phyloP scores from a whole-genome alignment of 2,329 filamentous ascomycete species.

The Sporothrix euskadiensis region DNA sequence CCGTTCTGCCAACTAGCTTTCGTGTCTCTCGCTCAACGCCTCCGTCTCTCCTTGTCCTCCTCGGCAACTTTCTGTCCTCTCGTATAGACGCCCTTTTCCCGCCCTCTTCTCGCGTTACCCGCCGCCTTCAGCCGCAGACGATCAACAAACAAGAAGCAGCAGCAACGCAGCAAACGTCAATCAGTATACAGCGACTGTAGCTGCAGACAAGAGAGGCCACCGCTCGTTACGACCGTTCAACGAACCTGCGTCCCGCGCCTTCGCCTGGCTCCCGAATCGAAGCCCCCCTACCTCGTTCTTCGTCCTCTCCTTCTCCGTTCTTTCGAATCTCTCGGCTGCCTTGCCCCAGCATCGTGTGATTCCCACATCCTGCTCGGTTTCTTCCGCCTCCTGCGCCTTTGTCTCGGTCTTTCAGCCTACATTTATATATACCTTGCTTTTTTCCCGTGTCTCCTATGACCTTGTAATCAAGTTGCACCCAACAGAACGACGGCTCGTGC shows the following conservation, averaged over 20 bases:
- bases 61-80: constrained; percentile 3
- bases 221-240: constrained; percentile 4
- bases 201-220: constrained; percentile 8
- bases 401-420: constrained; percentile 17
- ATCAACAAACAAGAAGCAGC: constrained; percentile 16
- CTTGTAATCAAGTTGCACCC: constrained; percentile 23
- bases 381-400: constrained; percentile 15
- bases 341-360: constrained; percentile 6
- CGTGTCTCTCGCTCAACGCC: not conserved
- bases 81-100: constrained; percentile 6
- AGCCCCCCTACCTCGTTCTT: not conserved
- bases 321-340: not conserved
- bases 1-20: not conserved
- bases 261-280: not conserved
- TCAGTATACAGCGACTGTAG: not conserved
- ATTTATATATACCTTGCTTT: constrained; percentile 17
- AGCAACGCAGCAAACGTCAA: not conserved
- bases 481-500: constrained; percentile 2
- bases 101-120: constrained; percentile 9
- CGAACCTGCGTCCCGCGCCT: not conserved
- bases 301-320: not conserved
- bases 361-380: not conserved
- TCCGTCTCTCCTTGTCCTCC: constrained; percentile 7
- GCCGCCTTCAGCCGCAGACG: constrained; percentile 16
- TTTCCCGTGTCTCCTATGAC: constrained; percentile 24